phyloP scores from a whole-genome alignment of 1,284 basidiomycete species.

The Moniliophthora roreri region DNA sequence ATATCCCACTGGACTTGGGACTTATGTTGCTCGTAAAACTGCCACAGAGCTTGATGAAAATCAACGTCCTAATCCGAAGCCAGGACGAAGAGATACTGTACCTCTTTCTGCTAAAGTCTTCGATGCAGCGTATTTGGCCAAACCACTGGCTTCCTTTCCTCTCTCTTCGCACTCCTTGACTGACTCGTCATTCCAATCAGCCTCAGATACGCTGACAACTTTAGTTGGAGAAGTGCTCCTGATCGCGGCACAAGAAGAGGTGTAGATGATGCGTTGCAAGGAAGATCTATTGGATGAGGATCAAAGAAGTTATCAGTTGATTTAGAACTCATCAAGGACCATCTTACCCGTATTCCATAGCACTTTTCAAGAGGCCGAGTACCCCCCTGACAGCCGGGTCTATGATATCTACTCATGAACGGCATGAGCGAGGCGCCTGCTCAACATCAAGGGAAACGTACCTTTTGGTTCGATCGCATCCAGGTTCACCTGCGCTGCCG shows the following conservation, averaged over 20 bases:
- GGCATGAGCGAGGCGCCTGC: neutral
- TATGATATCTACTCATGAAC: conserved; percentile 41
- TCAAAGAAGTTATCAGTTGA: too few relatives aligned
- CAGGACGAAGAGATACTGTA: conserved; percentile 15
- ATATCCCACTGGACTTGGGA: conserved; percentile 21
- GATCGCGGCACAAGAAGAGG: conserved; percentile 52
- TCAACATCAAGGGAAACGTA: conserved; percentile 13
- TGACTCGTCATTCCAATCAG: conserved; percentile 47
- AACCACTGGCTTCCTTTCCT: conserved; percentile 27
- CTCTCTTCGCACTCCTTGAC: conserved; percentile 32
- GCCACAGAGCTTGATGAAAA: conserved; percentile 20
- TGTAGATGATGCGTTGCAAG: conserved; percentile 67
- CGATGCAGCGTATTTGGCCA: conserved; percentile 19
- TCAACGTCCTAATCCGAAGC: conserved; percentile 31
- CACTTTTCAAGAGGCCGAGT: conserved; percentile 49
- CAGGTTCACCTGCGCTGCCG: conserved; percentile 46
- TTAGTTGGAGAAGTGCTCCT: conserved; percentile 16
- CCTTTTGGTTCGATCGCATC: conserved; percentile 39
- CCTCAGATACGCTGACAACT: conserved; percentile 18
- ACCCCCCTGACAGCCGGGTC: conserved; percentile 67
- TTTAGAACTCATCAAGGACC: neutral
- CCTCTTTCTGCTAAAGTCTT: conserved; percentile 28
- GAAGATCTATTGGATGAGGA: conserved; percentile 26
- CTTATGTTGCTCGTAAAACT: conserved; percentile 20
- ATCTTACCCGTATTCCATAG: neutral